Evolutionary conservation across 495 filamentous ascomycete genomes (phyloP).

Genomic region (Mytilinidion resinicola): DNA sequence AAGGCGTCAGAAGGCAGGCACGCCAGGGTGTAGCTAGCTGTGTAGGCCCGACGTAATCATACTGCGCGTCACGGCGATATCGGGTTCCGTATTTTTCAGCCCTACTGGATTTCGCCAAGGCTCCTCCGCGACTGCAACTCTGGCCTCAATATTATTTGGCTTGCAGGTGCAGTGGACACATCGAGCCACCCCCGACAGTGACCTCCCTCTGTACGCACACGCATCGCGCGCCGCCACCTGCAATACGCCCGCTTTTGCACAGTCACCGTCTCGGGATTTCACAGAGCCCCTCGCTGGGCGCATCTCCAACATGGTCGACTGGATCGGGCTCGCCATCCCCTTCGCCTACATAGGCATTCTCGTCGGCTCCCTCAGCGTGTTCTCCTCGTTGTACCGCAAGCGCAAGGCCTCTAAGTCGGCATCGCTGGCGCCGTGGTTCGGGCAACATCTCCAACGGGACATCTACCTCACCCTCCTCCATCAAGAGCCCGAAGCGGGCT

Average conservation of each 20-base stretch:
- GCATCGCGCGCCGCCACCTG: no score
- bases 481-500: conserved; percentile 68
- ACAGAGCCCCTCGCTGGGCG: no score
- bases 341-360: conserved; percentile 84
- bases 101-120: background rate
- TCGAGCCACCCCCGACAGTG: conserved; percentile 5
- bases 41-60: background rate
- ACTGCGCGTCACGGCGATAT: background rate
- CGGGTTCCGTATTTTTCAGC: no score
- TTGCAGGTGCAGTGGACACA: background rate
- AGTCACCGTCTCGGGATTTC: no score
- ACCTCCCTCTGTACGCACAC: background rate
- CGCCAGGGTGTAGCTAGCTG: background rate
- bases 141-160: background rate
- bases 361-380: conserved; percentile 79
- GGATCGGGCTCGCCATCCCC: conserved; percentile 71
- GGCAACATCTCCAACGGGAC: conserved; percentile 79
- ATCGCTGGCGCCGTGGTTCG: conserved; percentile 87
- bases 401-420: conserved; percentile 79
- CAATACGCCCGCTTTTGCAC: no score
- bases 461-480: conserved; percentile 91
- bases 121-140: conserved; percentile 3
- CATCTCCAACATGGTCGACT: conserved; percentile 55
- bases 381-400: conserved; percentile 87
- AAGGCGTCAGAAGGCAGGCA: conserved; percentile 5